Base-by-base conservation (phyloP, 306 rosid genomes). In the Erythrophleum fordii region DNA sequence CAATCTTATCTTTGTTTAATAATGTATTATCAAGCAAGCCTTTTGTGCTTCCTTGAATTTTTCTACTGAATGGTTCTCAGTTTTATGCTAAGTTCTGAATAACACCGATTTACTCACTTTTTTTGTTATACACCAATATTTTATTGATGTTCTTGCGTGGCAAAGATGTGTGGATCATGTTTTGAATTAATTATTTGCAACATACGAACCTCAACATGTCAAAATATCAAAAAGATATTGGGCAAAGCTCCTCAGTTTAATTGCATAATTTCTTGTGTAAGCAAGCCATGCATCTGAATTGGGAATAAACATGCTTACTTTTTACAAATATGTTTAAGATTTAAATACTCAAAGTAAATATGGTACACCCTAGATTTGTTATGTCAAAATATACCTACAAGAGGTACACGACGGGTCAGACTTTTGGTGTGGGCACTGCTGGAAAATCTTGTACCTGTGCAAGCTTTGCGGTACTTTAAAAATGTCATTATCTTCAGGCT, bases 41-140 rank as follows among this genome's bases (percentile, higher is more conserved):
- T 74, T 71, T 2, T 46, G 26, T 55, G 46, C 42, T 75, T 20
- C 59, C 42, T 68, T 35, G 25, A 14, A 53, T 45, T 44, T 22
- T 29, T 60, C 14, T 81, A 29, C 52, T 65, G 34, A 52, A 13
- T 66, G 49, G 16, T 22, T 81, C 20, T 4, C 70, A 5, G 73
- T 71, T 61, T 22, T 37, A 48, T 48, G 78, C 73, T 17, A 60
- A 51, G 49, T 37, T 41, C 74, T 52, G 41, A 64, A 55, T 49
- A 17, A 6, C 26, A 14, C 8, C 8, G 10, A 5, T 59, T 25
- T 8, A 25, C 37, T 49, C 49, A 48, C 25, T 49, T 48, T 35
- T 64, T 42, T 29, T 0, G 25, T 41, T 62, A 34, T 34, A 28
- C 73, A 66, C n/a, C 14, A 45, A 10, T 8, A 14, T 37, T 48